A percentile compares a stretch with the other conserved stretches of the same genome.
These are phyloP conservation scores for Aspergillus brunneoviolaceus DNA, from an alignment of 2,329 filamentous ascomycete species.

Conservation along the genomic window DNA sequence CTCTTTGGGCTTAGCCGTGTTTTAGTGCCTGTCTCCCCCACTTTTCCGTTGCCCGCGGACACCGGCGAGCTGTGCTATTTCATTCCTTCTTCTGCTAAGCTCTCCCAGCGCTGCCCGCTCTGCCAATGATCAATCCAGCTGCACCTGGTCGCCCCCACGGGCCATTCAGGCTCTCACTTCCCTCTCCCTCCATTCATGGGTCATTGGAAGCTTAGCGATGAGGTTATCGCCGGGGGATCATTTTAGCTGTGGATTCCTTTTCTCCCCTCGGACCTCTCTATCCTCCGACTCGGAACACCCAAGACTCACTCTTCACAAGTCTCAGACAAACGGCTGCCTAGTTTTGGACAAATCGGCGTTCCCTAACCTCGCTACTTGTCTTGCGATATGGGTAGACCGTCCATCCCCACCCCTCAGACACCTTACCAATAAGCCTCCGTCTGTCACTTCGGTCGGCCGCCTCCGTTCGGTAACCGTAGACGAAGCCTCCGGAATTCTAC, in stretches of 20 bases:
- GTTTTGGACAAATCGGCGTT: background rate
- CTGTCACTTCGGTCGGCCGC: background rate
- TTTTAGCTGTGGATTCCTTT: background rate
- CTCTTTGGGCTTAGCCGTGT: background rate
- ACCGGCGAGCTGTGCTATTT: background rate
- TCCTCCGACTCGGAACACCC: background rate
- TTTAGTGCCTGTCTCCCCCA: background rate
- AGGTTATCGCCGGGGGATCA: slow-evolving; percentile 2
- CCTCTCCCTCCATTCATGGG: background rate
- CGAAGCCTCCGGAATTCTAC: background rate
- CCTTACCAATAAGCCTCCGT: background rate
- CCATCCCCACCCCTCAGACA: background rate
- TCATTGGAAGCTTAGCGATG: slow-evolving; percentile 6
- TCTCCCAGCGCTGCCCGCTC: background rate
- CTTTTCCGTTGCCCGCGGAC: background rate
- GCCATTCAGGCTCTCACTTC: background rate
- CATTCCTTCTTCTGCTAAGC: background rate
- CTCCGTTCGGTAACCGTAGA: background rate
- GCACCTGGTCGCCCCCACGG: slow-evolving; percentile 4
- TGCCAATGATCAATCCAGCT: slow-evolving; percentile 1
- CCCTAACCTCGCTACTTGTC: background rate
- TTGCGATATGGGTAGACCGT: background rate
- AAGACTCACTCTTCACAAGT: background rate
- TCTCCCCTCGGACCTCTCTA: background rate
- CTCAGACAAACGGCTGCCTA: background rate